Conservation (phyloP, 352 stramenopile species). For the Globisporangium nagaii region DNA sequence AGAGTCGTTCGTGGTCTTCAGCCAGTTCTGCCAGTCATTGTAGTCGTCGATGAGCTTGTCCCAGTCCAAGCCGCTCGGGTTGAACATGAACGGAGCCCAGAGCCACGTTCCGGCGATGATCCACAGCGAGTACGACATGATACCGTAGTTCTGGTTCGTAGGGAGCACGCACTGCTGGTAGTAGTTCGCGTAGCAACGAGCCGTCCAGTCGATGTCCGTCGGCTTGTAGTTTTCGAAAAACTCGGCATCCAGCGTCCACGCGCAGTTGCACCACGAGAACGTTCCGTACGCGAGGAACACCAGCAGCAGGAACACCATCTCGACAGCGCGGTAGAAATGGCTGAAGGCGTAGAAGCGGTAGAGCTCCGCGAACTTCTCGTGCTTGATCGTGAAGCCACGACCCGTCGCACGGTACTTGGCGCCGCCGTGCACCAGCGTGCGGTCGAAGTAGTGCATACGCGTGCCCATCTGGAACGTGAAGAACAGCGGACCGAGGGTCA, state of each 20-base stretch:
- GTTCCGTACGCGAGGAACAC: constrained; percentile 90
- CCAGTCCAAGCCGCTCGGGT: constrained; percentile 97
- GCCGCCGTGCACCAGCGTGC: constrained; percentile 96
- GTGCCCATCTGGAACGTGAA: constrained; percentile 99
- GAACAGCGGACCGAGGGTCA: constrained; percentile 97
- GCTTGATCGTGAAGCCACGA: constrained; percentile 98
- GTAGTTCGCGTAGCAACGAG: constrained; percentile 71
- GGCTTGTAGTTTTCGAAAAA: constrained; percentile 78
- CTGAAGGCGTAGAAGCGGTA: constrained; percentile 97
- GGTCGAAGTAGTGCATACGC: constrained; percentile 97
- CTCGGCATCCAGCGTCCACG: constrained; percentile 57
- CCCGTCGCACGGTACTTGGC: constrained; percentile 97
- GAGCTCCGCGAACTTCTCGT: constrained; percentile 96
- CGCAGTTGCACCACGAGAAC: constrained; percentile 90
- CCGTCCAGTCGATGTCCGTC: constrained; percentile 68
- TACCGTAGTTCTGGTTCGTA: constrained; percentile 96
- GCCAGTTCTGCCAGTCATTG: constrained; percentile 93
- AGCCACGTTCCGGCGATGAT: constrained; percentile 92
- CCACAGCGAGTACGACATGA: constrained; percentile 96
- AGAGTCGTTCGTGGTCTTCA: constrained; percentile 84
- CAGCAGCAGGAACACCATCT: constrained; percentile 85
- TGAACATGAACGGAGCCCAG: constrained; percentile 91
- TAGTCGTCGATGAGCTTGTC: constrained; percentile 95
- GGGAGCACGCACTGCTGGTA: constrained; percentile 90
- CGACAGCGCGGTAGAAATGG: constrained; percentile 97